Evolutionary conservation across 257 asterid genomes (phyloP).

Genomic region (Marsdenia floribunda): DNA sequence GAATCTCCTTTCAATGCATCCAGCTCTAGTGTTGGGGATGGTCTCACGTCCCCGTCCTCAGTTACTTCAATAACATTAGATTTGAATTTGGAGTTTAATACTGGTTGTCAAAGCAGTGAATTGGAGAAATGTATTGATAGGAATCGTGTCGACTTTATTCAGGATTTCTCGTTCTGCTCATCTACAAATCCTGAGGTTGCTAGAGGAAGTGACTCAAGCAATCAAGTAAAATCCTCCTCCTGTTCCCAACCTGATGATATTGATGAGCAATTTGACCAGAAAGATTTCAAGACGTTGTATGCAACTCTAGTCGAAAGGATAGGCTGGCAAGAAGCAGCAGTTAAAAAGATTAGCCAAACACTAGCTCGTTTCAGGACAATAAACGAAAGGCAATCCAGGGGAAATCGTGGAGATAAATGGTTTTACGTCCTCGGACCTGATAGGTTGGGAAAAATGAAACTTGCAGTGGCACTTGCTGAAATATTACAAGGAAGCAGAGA

Average conservation of each 20-base stretch:
- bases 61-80: conserved; percentile 60
- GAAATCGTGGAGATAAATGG: conserved; percentile 55
- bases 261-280: conserved; percentile 22
- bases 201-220: conserved; percentile 17
- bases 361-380: conserved; percentile 30
- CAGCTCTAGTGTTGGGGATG: conserved; percentile 26
- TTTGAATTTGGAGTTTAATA: conserved; percentile 40
- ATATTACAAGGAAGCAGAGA: conserved; percentile 46
- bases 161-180: conserved; percentile 17
- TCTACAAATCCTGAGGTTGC: conserved; percentile 9
- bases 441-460: conserved; percentile 53
- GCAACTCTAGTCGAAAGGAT: conserved; percentile 46
- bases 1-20: conserved; percentile 24
- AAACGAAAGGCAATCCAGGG: conserved; percentile 18
- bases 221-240: conserved; percentile 23
- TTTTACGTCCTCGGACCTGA: conserved; percentile 62
- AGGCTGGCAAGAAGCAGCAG: conserved; percentile 63
- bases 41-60: conserved; percentile 47
- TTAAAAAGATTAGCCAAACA: conserved; percentile 38
- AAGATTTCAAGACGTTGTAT: conserved; percentile 50
- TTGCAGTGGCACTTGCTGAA: conserved; percentile 60
- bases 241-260: conserved; percentile 16
- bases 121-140: conserved; percentile 19
- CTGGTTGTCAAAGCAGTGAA: conserved; percentile 30
- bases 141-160: conserved; percentile 10